Percentiles rank a stretch among this genome's conserved stretches.
Evolutionary conservation across 2,329 filamentous ascomycete species (phyloP).

Genomic region (Aspergillus sp.): DNA sequence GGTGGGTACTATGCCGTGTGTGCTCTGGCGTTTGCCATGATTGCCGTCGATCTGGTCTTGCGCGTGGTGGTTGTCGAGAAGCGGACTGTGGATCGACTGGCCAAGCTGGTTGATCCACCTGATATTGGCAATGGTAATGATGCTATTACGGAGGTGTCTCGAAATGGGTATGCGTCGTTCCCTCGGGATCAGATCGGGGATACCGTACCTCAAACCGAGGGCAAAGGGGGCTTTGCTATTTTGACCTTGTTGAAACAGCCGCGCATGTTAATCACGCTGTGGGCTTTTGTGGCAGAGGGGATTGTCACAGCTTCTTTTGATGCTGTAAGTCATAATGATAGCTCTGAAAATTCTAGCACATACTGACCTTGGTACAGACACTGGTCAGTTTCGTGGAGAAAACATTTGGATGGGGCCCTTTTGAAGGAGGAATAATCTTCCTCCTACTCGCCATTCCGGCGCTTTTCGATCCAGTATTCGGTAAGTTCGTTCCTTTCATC

Average conservation of each 20-base stretch:
- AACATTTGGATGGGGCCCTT: slow-evolving; percentile 49
- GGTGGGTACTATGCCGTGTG: slow-evolving; percentile 54
- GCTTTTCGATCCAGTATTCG: slow-evolving; percentile 53
- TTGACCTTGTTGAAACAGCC: slow-evolving; percentile 2
- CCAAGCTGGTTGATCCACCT: not conserved
- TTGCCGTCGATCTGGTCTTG: slow-evolving; percentile 54
- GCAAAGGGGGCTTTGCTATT: slow-evolving; percentile 23
- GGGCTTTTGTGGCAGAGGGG: slow-evolving; percentile 1
- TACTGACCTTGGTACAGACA: slow-evolving; percentile 5
- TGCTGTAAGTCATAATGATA: slow-evolving; percentile 13
- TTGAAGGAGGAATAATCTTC: slow-evolving; percentile 52
- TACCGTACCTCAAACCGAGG: not conserved
- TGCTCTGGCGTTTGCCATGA: slow-evolving; percentile 46
- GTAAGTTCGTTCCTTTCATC: slow-evolving; percentile 2
- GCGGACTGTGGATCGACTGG: slow-evolving; percentile 34
- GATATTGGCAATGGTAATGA: not conserved
- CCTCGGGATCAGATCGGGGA: not conserved
- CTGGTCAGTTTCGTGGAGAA: slow-evolving; percentile 49
- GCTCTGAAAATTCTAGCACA: not conserved
- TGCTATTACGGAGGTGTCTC: not conserved
- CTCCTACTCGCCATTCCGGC: slow-evolving; percentile 53
- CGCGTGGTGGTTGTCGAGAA: slow-evolving; percentile 55
- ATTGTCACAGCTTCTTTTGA: slow-evolving; percentile 19
- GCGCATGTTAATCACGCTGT: slow-evolving; percentile 4
- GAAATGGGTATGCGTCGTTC: not conserved